Percentiles rank a stretch among this genome's conserved stretches.
Conservation (phyloP, 345 rosid species). For the Citrus mangshanensis region DNA sequence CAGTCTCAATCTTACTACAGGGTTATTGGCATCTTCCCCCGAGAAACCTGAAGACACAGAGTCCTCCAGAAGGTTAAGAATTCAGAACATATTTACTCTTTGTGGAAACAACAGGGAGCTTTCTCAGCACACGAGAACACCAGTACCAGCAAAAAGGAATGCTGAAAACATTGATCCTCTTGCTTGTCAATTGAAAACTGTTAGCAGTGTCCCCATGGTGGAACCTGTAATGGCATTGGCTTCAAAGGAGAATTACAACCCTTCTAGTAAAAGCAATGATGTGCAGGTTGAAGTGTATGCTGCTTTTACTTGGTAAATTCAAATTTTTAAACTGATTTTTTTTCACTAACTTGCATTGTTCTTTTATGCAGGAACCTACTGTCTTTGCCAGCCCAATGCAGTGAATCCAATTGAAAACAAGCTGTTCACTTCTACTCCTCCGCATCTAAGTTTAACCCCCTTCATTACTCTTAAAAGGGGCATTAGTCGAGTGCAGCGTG, state of each 20-base stretch:
- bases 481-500: slow-evolving; percentile 15
- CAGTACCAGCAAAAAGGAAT: slow-evolving; percentile 18
- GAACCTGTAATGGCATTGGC: slow-evolving; percentile 17
- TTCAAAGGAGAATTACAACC: slow-evolving; percentile 56
- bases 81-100: slow-evolving; percentile 85
- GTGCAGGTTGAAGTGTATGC: slow-evolving; percentile 49
- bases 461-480: slow-evolving; percentile 46
- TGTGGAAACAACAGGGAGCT: slow-evolving; percentile 94
- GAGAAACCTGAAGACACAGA: slow-evolving; percentile 42
- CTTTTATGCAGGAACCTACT: slow-evolving; percentile 49
- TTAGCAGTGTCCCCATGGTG: background rate
- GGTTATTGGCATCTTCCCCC: slow-evolving; percentile 22
- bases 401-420: slow-evolving; percentile 59
- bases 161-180: slow-evolving; percentile 24
- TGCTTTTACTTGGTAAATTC: background rate
- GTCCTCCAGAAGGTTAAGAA: slow-evolving; percentile 57
- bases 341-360: background rate
- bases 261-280: slow-evolving; percentile 22
- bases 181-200: background rate
- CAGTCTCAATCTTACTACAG: slow-evolving; percentile 6
- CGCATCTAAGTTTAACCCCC: slow-evolving; percentile 58
- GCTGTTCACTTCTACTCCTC: slow-evolving; percentile 38
- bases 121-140: slow-evolving; percentile 50
- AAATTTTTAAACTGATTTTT: background rate
- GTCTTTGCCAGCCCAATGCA: slow-evolving; percentile 45